Percentiles rank a stretch among this genome's conserved stretches.
These are phyloP conservation scores for Candida insectorum DNA, from an alignment of 805 yeast species.

Conservation along the genomic window DNA sequence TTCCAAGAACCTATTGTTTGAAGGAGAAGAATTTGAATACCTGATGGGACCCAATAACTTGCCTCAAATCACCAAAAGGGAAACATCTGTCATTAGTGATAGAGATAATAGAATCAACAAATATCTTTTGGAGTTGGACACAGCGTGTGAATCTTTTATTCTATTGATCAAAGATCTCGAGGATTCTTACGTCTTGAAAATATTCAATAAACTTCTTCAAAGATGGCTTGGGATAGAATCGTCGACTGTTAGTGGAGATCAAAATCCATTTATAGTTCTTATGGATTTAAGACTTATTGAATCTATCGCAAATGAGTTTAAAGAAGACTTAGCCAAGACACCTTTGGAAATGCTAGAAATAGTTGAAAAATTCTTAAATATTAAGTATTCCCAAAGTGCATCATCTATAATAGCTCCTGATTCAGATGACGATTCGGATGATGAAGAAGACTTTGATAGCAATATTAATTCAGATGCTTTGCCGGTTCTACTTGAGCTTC, in stretches of 20 bases:
- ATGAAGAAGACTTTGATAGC: constrained; percentile 22
- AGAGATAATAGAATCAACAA: constrained; percentile 23
- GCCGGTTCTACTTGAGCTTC: constrained; percentile 30
- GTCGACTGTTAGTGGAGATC: constrained; percentile 17
- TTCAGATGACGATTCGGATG: constrained; percentile 23
- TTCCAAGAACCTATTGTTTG: constrained; percentile 29
- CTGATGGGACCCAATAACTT: constrained; percentile 39
- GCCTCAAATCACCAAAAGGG: constrained; percentile 20
- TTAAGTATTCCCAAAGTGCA: not conserved
- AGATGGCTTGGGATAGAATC: constrained; percentile 49
- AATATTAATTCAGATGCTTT: constrained; percentile 14
- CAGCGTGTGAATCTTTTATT: constrained; percentile 23
- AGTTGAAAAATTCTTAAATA: constrained; percentile 21
- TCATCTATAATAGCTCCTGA: constrained; percentile 28
- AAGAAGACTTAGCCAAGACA: constrained; percentile 50
- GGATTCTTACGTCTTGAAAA: constrained; percentile 39
- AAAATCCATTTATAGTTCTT: constrained; percentile 52
- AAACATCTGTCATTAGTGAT: constrained; percentile 2
- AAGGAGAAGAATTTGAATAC: constrained; percentile 37
- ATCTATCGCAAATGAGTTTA: constrained; percentile 53
- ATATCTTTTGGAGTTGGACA: constrained; percentile 28
- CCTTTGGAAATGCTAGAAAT: constrained; percentile 54
- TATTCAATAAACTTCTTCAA: constrained; percentile 51
- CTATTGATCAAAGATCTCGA: constrained; percentile 49
- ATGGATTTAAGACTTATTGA: constrained; percentile 66